A percentile compares a stretch with the other conserved stretches of the same genome.
Conservation (phyloP, 371 early-diverging fungal genomes). For the Mortierella sp. region DNA sequence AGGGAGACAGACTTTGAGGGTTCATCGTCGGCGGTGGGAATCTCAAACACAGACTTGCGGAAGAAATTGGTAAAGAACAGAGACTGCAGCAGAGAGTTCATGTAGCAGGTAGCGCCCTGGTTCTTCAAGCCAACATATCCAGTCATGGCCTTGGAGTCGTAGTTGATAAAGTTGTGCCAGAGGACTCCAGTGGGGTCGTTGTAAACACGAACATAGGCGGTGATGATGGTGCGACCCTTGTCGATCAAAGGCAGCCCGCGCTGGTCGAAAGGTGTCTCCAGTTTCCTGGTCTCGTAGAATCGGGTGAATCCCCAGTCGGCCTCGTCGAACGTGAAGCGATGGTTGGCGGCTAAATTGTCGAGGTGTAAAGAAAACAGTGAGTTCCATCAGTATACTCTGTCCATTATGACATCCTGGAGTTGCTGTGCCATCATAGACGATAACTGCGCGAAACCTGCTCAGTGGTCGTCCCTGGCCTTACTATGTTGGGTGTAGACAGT, state of each 20-base stretch:
- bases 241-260: slow-evolving; percentile 74
- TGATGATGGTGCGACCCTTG: slow-evolving; percentile 75
- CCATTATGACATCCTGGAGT: not conserved
- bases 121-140: slow-evolving; percentile 97
- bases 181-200: slow-evolving; percentile 93
- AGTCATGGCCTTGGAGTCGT: slow-evolving; percentile 91
- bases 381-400: not conserved
- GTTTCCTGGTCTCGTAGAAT: slow-evolving; percentile 71
- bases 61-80: slow-evolving; percentile 97
- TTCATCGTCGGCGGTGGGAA: slow-evolving; percentile 91
- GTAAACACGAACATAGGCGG: slow-evolving; percentile 84
- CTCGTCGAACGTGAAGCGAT: slow-evolving; percentile 88
- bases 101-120: slow-evolving; percentile 99
- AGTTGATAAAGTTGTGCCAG: slow-evolving; percentile 93
- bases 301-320: slow-evolving; percentile 97
- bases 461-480: slow-evolving; percentile 51
- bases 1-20: slow-evolving; percentile 88
- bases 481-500: slow-evolving; percentile 71
- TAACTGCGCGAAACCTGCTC: not conserved
- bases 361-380: not conserved
- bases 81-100: slow-evolving; percentile 99
- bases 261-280: slow-evolving; percentile 62
- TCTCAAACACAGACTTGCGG: slow-evolving; percentile 90
- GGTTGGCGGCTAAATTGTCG: slow-evolving; percentile 73
- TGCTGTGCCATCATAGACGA: not conserved